Conservation (phyloP, 164 flowering plant species). For the Chimonanthus praecox region DNA sequence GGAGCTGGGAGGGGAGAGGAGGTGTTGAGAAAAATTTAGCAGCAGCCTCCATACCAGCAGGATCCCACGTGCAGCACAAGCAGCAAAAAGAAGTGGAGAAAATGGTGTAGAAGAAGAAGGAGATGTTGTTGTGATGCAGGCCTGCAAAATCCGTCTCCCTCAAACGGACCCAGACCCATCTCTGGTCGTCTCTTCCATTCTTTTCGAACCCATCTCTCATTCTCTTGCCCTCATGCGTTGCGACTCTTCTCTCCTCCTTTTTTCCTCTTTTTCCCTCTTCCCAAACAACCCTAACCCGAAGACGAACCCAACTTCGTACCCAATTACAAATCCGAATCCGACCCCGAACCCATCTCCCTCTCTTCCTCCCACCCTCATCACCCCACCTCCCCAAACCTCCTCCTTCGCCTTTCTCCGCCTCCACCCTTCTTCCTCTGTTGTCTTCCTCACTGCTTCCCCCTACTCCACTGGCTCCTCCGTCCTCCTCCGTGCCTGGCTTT, state of each 20-base stretch:
- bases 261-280: slow-evolving; percentile 33
- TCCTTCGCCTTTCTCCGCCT: slow-evolving; percentile 57
- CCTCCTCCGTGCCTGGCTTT: slow-evolving; percentile 52
- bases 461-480: slow-evolving; percentile 36
- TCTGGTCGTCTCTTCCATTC: slow-evolving; percentile 39
- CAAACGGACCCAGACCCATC: slow-evolving; percentile 27
- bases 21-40: no score
- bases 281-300: background rate
- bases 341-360: slow-evolving; percentile 16
- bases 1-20: no score
- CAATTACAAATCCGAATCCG: background rate
- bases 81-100: no score
- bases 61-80: no score
- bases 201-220: slow-evolving; percentile 55
- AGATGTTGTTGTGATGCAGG: slow-evolving; percentile 28
- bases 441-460: slow-evolving; percentile 55
- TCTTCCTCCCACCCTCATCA: slow-evolving; percentile 29
- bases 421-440: slow-evolving; percentile 19
- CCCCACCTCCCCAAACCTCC: slow-evolving; percentile 51
- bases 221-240: slow-evolving; percentile 65
- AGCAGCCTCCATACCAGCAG: no score
- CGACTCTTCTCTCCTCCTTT: slow-evolving; percentile 63
- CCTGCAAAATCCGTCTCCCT: slow-evolving; percentile 48
- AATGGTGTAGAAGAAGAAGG: no score
- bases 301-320: background rate